A percentile compares a stretch with the other conserved stretches of the same genome.
phyloP scores from a whole-genome alignment of 2,329 filamentous ascomycete genomes.

The Nemania sp. region DNA sequence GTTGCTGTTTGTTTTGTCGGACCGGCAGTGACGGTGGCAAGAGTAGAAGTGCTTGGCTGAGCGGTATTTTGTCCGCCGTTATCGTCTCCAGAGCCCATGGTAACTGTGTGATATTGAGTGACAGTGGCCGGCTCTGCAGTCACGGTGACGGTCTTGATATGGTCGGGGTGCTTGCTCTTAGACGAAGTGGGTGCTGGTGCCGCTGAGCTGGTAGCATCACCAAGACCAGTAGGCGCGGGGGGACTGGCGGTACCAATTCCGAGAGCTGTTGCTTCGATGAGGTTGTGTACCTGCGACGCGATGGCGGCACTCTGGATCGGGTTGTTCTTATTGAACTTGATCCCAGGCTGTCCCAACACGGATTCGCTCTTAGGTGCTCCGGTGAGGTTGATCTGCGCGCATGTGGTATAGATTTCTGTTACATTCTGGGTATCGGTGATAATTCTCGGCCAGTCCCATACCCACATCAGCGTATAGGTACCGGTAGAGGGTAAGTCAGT shows the following conservation, averaged over 20 bases:
- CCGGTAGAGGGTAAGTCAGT: slow-evolving; percentile 62
- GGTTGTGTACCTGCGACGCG: slow-evolving; percentile 50
- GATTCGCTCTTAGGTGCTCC: slow-evolving; percentile 20
- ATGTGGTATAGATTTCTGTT: slow-evolving; percentile 63
- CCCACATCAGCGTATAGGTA: slow-evolving; percentile 86
- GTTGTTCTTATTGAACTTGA: slow-evolving; percentile 43
- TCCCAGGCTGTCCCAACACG: slow-evolving; percentile 42
- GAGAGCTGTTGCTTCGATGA: slow-evolving; percentile 43
- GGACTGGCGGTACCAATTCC: slow-evolving; percentile 33
- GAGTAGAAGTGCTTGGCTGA: slow-evolving; percentile 5
- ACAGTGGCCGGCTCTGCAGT: slow-evolving; percentile 46
- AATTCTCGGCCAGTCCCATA: slow-evolving; percentile 88
- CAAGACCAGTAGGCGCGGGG: slow-evolving; percentile 32
- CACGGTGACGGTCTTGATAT: slow-evolving; percentile 48
- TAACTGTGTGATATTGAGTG: slow-evolving; percentile 45
- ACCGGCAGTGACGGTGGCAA: slow-evolving; percentile 6
- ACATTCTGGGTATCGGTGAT: slow-evolving; percentile 47
- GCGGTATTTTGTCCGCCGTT: slow-evolving; percentile 1
- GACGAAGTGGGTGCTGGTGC: slow-evolving; percentile 28
- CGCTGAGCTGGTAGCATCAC: slow-evolving; percentile 21
- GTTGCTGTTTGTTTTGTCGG: slow-evolving; percentile 10
- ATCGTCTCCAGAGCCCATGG: slow-evolving; percentile 29
- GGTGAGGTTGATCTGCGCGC: slow-evolving; percentile 43
- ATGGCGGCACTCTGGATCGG: slow-evolving; percentile 40
- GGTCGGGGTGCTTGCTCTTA: slow-evolving; percentile 30